Evolutionary conservation across 1,284 basidiomycete genomes (phyloP).

Genomic region (Erythrobasidium hasegawianum): DNA sequence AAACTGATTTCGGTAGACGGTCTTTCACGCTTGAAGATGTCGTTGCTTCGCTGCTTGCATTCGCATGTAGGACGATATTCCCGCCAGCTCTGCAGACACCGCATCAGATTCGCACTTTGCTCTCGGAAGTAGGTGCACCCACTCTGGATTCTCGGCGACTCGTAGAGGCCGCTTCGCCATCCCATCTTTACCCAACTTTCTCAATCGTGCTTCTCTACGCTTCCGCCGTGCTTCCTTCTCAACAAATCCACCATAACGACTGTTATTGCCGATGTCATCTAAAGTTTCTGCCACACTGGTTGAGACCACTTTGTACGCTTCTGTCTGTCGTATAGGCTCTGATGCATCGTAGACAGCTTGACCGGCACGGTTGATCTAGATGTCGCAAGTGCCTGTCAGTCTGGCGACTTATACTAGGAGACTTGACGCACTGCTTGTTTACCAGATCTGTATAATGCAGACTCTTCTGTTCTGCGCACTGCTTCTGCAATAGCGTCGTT

Average conservation of each 20-base stretch:
- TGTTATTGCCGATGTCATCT: conserved; percentile 82
- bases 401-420: not conserved
- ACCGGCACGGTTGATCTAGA: conserved; percentile 26
- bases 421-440: conserved; percentile 34
- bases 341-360: conserved; percentile 72
- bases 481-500: conserved; percentile 90
- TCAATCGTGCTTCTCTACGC: conserved; percentile 67
- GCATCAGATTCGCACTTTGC: too few relatives aligned
- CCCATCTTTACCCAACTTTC: conserved; percentile 70
- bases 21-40: conserved; percentile 58
- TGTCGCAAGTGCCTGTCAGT: not conserved
- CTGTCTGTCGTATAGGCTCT: conserved; percentile 89
- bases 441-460: conserved; percentile 79
- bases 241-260: conserved; percentile 86
- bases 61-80: conserved; percentile 75
- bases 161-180: conserved; percentile 50
- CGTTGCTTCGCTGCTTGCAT: conserved; percentile 55
- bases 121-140: too few relatives aligned
- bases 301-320: conserved; percentile 86
- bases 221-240: conserved; percentile 80
- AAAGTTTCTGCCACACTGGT: conserved; percentile 89
- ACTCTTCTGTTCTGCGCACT: conserved; percentile 87
- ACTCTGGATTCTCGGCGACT: conserved; percentile 73
- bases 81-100: conserved; percentile 65
- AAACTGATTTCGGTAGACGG: conserved; percentile 56